phyloP scores from a whole-genome alignment of 768 basidiomycete genomes.

The Termitomyces titanicus region DNA sequence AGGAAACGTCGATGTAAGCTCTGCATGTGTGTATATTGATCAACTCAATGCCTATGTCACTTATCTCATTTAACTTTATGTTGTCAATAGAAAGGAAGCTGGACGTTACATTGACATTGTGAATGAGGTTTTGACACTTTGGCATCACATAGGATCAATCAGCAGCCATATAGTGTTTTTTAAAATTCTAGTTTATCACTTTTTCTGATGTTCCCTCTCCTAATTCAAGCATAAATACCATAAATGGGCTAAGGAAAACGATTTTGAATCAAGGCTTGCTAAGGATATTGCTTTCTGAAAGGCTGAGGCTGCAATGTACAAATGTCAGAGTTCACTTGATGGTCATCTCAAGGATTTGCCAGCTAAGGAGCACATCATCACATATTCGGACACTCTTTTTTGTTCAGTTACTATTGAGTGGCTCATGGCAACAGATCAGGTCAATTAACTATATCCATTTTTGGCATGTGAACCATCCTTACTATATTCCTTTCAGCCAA shows the following conservation, averaged over 20 bases:
- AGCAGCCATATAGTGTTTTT: not conserved
- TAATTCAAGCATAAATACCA: not conserved
- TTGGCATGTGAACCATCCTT: not conserved
- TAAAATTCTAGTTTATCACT: too few relatives aligned
- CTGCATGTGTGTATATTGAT: too few relatives aligned
- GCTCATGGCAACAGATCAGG: not conserved
- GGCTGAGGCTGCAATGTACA: not conserved
- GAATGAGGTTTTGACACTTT: not conserved
- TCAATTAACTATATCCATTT: not conserved
- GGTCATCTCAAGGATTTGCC: not conserved
- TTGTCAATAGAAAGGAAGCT: not conserved
- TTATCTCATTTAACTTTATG: too few relatives aligned
- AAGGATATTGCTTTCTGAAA: not conserved
- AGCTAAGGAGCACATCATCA: not conserved
- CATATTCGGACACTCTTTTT: not conserved
- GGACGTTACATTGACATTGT: not conserved
- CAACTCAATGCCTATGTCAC: too few relatives aligned
- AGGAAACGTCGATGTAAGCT: too few relatives aligned
- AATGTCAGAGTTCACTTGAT: not conserved
- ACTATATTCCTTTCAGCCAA: too few relatives aligned
- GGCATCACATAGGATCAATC: not conserved
- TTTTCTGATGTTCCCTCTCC: not conserved
- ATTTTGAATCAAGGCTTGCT: not conserved
- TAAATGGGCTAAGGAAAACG: not conserved
- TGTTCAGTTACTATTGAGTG: too few relatives aligned